Evolutionary conservation across 2,329 filamentous ascomycete species (phyloP).

Genomic region (Neurospora sp.): DNA sequence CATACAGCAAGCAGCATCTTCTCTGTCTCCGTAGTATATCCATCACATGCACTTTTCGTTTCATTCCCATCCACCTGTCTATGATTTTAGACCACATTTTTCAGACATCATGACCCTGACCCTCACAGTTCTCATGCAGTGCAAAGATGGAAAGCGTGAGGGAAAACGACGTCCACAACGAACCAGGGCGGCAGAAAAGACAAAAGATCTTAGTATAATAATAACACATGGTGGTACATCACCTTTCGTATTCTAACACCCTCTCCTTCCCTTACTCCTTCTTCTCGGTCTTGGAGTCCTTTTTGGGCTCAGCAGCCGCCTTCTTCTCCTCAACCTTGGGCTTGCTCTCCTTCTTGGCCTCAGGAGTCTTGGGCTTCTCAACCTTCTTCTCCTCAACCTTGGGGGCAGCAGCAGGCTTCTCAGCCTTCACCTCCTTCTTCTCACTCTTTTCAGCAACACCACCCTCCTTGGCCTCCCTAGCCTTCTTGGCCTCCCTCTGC

Average conservation of each 20-base stretch:
- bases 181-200: background rate
- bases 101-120: too few species aligned
- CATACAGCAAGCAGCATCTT: too few species aligned
- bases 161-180: background rate
- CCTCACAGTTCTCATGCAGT: too few species aligned
- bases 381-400: background rate
- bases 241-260: background rate
- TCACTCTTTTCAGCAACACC: background rate
- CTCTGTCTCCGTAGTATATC: too few species aligned
- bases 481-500: constrained; percentile 6
- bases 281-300: background rate
- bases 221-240: background rate
- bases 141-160: too few species aligned
- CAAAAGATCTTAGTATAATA: background rate
- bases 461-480: constrained; percentile 2
- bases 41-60: too few species aligned
- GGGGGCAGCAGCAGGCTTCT: background rate
- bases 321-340: background rate
- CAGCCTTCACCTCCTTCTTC: constrained; percentile 9
- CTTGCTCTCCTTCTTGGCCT: background rate
- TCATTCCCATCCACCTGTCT: too few species aligned
- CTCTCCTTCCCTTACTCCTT: background rate
- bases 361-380: background rate
- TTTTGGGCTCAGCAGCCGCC: background rate
- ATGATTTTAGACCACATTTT: too few species aligned